phyloP scores from a whole-genome alignment of 805 yeast species.

The Phaffomyces thermotolerans region DNA sequence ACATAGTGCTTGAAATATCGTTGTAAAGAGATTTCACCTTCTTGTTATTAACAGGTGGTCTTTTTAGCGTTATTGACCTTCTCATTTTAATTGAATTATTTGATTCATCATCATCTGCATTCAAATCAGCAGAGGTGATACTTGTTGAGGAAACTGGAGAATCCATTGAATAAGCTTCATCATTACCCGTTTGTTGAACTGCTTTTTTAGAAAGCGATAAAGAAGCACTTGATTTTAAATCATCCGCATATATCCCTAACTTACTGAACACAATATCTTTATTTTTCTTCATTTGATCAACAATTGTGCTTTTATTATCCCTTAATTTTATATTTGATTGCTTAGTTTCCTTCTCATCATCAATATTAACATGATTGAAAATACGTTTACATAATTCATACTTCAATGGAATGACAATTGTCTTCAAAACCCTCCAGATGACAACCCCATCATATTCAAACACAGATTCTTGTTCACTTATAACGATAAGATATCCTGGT shows the following conservation, averaged over 20 bases:
- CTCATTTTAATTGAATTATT: slow-evolving; percentile 9
- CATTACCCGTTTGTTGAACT: slow-evolving; percentile 7
- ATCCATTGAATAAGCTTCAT: slow-evolving; percentile 1
- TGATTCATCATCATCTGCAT: no score
- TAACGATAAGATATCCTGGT: slow-evolving; percentile 19
- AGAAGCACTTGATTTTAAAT: slow-evolving; percentile 21
- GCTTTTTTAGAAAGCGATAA: slow-evolving; percentile 13
- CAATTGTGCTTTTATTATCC: neutral
- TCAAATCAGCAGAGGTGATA: neutral
- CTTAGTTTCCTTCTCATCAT: neutral
- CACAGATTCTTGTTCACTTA: slow-evolving; percentile 11
- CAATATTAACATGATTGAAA: slow-evolving; percentile 7
- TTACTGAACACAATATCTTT: slow-evolving; percentile 21
- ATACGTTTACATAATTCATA: slow-evolving; percentile 13
- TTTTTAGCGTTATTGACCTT: slow-evolving; percentile 21
- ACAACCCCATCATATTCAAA: slow-evolving; percentile 11
- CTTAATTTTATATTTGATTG: neutral
- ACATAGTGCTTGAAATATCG: slow-evolving; percentile 16
- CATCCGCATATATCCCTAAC: slow-evolving; percentile 22
- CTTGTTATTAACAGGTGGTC: slow-evolving; percentile 1
- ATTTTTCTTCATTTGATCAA: slow-evolving; percentile 9
- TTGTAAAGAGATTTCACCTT: neutral
- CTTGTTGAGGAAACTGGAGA: neutral
- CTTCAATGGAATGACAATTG: slow-evolving; percentile 19
- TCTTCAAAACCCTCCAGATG: slow-evolving; percentile 15